phyloP scores from a whole-genome alignment of 495 filamentous ascomycete species.

The Talaromyces nanjingensis region DNA sequence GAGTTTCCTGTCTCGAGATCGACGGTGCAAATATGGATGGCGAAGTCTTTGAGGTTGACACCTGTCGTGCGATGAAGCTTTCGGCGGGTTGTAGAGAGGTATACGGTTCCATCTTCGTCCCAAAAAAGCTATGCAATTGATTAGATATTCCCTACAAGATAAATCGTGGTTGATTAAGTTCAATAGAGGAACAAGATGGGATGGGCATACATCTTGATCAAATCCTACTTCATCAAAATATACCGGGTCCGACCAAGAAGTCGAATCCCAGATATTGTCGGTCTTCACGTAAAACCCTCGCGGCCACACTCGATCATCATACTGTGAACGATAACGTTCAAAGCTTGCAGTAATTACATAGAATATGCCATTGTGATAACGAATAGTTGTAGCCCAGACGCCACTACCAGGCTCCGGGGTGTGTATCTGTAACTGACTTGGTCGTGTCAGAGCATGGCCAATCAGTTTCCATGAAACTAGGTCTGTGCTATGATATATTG shows the following conservation, averaged over 20 bases:
- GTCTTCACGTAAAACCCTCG: conserved; percentile 43
- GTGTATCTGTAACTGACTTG: conserved; percentile 56
- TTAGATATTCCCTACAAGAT: not conserved
- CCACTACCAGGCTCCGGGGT: conserved; percentile 43
- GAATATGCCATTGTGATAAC: conserved; percentile 29
- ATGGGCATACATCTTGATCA: conserved; percentile 32
- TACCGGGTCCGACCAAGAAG: conserved; percentile 40
- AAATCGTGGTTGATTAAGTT: no score
- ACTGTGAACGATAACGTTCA: conserved; percentile 33
- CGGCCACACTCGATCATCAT: conserved; percentile 37
- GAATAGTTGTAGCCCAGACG: conserved; percentile 37
- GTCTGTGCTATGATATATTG: conserved; percentile 42
- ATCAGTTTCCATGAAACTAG: conserved; percentile 41
- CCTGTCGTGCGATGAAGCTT: conserved; percentile 23
- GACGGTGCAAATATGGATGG: conserved; percentile 15
- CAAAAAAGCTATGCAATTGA: conserved; percentile 26
- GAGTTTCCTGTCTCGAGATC: conserved; percentile 36
- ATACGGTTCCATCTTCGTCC: conserved; percentile 33
- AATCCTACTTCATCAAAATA: conserved; percentile 43
- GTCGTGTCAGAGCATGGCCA: conserved; percentile 50
- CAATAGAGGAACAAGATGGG: no score
- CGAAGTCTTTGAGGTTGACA: conserved; percentile 10
- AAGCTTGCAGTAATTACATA: conserved; percentile 38
- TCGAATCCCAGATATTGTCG: conserved; percentile 38
- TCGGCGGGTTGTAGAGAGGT: conserved; percentile 31